Evolutionary conservation across 2,329 filamentous ascomycete species (phyloP), one percentile per base, ranked within the genome.

Genomic region (Ophiostoma sp.): DNA sequence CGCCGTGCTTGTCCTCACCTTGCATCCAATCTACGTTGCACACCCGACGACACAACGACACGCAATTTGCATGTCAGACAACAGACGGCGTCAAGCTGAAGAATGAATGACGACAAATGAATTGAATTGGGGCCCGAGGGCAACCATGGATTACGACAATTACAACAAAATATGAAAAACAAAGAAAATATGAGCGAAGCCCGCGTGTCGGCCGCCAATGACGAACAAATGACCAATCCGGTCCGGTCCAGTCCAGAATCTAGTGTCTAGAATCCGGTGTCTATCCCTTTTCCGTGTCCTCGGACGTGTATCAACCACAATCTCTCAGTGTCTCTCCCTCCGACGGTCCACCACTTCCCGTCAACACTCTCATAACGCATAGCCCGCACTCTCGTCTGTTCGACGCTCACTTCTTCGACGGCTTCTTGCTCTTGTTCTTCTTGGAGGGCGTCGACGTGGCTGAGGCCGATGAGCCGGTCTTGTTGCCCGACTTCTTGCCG

Each of bases 361-460:
- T 19, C n/a, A 22, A 22, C 1, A 45, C 28, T 50, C n/a, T 42
- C 57, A 12, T 28, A 15, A 11, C 61, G 12, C 25, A 50, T 39
- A 39, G 25, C 17, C 36, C 25, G 4, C 28, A 5, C 36, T 17
- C 12, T 15, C 61, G 22, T 1, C n/a, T 55, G n/a, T 9, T 11
- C 50, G 12, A 2, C 50, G 17, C 25, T 42, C 48, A 72, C 71
- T 72, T 72, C 66, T 70, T 74, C 19, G 73, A 63, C 70, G 73
- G n/a, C 57, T 72, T 74, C 48, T 70, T 70, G 61, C 61, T 61
- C 61, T 71, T 74, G 61, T 9, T 19, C 63, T 73, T 73, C 61
- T 73, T 71, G 19, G 68, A 55, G 42, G 72, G 68, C 31, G 61
- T 61, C n/a, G 50, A 52, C 12, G 45, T 50, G 52, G 52, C 55